Percentiles rank a stretch among this genome's conserved stretches.
phyloP scores from a whole-genome alignment of 768 basidiomycete species.

The Mycena latifolia region DNA sequence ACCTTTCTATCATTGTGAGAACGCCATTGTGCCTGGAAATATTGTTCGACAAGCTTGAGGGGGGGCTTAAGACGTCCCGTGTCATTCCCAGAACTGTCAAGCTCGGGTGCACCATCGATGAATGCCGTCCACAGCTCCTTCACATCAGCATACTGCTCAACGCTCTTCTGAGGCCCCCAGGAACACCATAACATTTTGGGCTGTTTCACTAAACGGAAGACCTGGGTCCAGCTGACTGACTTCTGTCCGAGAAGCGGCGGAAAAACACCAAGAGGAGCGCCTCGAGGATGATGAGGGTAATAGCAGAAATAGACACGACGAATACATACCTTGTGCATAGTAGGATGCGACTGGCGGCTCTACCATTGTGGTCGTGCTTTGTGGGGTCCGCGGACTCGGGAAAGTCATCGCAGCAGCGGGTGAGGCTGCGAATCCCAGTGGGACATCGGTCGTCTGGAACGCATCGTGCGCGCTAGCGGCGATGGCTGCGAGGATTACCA shows the following conservation, averaged over 20 bases:
- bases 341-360: background rate
- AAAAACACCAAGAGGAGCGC: background rate
- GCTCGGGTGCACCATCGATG: slow-evolving; percentile 3
- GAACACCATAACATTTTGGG: background rate
- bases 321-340: background rate
- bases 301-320: background rate
- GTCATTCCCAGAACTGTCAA: background rate
- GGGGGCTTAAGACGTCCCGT: slow-evolving; percentile 4
- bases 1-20: background rate
- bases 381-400: background rate
- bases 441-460: no score
- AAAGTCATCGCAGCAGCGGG: background rate
- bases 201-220: background rate
- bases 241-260: slow-evolving; percentile 12
- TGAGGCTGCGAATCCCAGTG: no score
- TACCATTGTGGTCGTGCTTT: background rate
- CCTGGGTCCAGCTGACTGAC: background rate
- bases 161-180: background rate
- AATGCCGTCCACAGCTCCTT: slow-evolving; percentile 11
- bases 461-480: no score
- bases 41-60: slow-evolving; percentile 2
- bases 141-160: background rate
- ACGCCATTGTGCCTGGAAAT: slow-evolving; percentile 1
- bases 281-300: background rate
- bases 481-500: no score